Percentiles rank a stretch among this genome's conserved stretches.
Evolutionary conservation across 148 eudicot species (phyloP).

Genomic region (Oxyria digyna): DNA sequence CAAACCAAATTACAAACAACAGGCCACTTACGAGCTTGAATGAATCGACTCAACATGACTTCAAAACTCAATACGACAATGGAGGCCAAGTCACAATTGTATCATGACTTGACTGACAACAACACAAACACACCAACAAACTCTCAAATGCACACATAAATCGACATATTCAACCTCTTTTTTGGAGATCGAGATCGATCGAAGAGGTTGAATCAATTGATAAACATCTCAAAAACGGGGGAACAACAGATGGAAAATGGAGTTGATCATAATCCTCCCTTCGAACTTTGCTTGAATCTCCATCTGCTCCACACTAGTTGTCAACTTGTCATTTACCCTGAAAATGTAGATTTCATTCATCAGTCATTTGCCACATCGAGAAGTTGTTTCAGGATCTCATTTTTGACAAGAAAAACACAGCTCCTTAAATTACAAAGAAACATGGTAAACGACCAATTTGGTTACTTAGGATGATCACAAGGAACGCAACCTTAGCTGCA

Average conservation of each 20-base stretch:
- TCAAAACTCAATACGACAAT: neutral
- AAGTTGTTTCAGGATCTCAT: no score
- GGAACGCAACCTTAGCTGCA: no score
- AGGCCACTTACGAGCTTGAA: neutral
- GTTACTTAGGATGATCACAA: no score
- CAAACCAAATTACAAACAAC: no score
- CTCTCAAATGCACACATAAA: neutral
- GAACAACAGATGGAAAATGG: neutral
- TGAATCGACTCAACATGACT: neutral
- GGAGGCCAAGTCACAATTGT: neutral
- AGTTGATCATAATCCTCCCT: neutral
- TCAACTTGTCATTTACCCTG: neutral
- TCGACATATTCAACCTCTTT: neutral
- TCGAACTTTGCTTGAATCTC: neutral
- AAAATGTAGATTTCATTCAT: neutral
- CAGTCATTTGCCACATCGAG: neutral
- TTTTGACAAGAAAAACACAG: no score
- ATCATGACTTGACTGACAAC: neutral
- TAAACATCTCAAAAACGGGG: neutral
- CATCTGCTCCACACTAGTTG: neutral
- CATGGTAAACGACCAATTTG: no score
- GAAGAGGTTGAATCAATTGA: neutral
- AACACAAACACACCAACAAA: neutral
- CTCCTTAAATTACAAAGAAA: no score
- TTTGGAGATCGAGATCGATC: neutral